A percentile compares a stretch with the other conserved stretches of the same genome.
Evolutionary conservation across 2,329 filamentous ascomycete species (phyloP).

Genomic region (Byssochlamys sp.): DNA sequence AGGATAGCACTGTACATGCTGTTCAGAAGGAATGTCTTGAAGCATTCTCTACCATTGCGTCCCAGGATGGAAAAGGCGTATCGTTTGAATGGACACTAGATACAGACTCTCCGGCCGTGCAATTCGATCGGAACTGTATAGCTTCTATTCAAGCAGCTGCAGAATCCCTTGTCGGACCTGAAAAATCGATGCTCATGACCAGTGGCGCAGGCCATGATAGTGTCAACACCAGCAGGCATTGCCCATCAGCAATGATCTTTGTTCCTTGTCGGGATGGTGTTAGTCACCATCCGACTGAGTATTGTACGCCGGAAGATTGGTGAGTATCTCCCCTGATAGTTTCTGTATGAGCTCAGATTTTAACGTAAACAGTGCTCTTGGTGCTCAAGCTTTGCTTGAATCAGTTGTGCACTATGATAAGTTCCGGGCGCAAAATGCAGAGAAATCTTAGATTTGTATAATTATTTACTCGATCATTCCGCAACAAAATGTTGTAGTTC

Average conservation of each 20-base stretch:
- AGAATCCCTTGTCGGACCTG: slow-evolving; percentile 42
- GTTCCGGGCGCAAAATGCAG: not conserved
- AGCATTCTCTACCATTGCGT: slow-evolving; percentile 49
- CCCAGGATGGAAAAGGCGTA: slow-evolving; percentile 41
- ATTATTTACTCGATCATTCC: no score
- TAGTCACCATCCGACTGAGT: slow-evolving; percentile 51
- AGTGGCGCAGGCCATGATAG: slow-evolving; percentile 53
- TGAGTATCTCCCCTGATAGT: no score
- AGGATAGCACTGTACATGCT: slow-evolving; percentile 44
- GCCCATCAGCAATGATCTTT: slow-evolving; percentile 56
- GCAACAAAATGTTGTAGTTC: no score
- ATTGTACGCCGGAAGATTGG: slow-evolving; percentile 40
- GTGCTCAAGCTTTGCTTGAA: slow-evolving; percentile 40
- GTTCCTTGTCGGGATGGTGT: slow-evolving; percentile 50
- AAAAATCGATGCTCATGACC: slow-evolving; percentile 40
- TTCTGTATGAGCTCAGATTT: no score
- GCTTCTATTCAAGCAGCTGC: slow-evolving; percentile 50
- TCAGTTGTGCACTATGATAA: slow-evolving; percentile 32
- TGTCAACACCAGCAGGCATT: slow-evolving; percentile 46
- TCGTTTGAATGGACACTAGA: slow-evolving; percentile 49
- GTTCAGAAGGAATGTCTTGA: slow-evolving; percentile 46
- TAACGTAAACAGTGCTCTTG: slow-evolving; percentile 12
- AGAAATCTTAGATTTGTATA: no score
- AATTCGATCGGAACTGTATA: slow-evolving; percentile 56
- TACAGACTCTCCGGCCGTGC: slow-evolving; percentile 46